These are phyloP conservation scores for Pythium vanterpoolii DNA, from an alignment of 352 stramenopile species.

Conservation along the genomic window DNA sequence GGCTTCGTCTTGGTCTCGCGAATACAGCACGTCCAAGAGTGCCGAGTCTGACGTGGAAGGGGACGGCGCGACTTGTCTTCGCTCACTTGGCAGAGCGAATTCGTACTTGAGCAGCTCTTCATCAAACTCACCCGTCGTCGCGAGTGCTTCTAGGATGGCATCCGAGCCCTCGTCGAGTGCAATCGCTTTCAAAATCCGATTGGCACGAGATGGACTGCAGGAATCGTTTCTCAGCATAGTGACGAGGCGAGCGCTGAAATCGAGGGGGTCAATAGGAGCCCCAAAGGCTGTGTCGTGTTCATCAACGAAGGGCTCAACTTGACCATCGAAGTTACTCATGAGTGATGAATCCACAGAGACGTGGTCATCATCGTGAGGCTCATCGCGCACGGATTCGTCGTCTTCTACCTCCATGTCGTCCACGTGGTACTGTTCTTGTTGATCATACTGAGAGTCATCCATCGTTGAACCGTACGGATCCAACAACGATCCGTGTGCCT, in stretches of 20 bases:
- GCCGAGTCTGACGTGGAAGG: conserved; percentile 2
- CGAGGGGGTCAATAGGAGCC: background rate
- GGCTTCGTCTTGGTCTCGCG: conserved; percentile 4
- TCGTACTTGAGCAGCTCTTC: conserved; percentile 8
- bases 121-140: conserved; percentile 6
- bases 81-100: background rate
- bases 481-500: background rate
- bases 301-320: background rate
- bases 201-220: background rate
- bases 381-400: background rate
- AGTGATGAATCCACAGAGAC: background rate
- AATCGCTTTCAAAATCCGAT: conserved; percentile 13
- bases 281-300: background rate
- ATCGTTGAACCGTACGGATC: background rate
- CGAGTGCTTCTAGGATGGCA: conserved; percentile 18
- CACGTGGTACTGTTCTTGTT: background rate
- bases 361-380: background rate
- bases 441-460: background rate
- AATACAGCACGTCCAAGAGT: conserved; percentile 21
- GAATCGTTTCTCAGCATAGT: background rate
- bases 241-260: background rate
- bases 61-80: background rate
- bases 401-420: conserved; percentile 15
- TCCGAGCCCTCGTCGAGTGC: conserved; percentile 14
- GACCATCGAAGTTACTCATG: background rate